These are phyloP conservation scores for Gossypium thurberi DNA, from an alignment of 345 rosid species.

Conservation along the genomic window DNA sequence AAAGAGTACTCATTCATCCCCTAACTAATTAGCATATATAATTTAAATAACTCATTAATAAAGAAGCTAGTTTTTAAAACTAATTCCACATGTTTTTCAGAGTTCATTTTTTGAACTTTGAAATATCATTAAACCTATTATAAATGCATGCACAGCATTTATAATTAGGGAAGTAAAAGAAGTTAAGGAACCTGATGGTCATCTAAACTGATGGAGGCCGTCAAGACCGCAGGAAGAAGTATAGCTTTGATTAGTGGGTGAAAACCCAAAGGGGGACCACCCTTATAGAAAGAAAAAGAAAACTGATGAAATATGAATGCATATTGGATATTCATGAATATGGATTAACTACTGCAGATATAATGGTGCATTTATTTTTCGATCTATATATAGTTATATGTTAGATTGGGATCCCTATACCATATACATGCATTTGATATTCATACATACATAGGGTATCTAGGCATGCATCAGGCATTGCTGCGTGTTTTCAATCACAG, in stretches of 20 bases:
- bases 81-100: too few relatives aligned
- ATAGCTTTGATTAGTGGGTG: neutral
- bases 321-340: constrained; percentile 2
- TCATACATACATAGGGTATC: neutral
- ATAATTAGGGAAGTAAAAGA: neutral
- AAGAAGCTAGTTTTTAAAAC: too few relatives aligned
- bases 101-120: too few relatives aligned
- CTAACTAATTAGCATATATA: too few relatives aligned
- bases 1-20: too few relatives aligned
- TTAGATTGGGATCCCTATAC: constrained; percentile 1
- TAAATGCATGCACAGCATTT: neutral
- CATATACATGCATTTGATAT: neutral
- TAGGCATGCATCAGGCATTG: neutral
- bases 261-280: neutral
- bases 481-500: neutral
- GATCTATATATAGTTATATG: neutral
- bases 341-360: neutral
- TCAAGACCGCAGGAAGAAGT: neutral
- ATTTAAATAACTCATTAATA: too few relatives aligned
- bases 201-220: neutral
- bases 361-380: neutral
- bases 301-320: neutral
- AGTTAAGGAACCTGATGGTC: neutral
- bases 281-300: neutral
- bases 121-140: neutral